Evolutionary conservation across 352 stramenopile species (phyloP), one percentile per base, ranked within the genome.

Genomic region (Pythium monospermum): DNA sequence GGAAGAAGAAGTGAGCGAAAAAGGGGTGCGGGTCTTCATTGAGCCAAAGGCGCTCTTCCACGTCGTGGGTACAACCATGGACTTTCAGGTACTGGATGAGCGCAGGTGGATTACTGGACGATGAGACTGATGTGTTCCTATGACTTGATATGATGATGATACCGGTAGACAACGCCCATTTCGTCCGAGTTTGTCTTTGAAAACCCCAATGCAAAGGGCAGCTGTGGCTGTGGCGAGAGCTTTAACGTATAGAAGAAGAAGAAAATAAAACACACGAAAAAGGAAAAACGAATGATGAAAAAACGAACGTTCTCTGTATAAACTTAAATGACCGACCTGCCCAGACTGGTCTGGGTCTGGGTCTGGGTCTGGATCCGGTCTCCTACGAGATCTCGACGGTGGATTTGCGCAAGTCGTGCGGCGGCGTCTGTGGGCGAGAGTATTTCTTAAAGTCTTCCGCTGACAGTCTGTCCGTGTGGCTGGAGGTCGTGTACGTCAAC

Each of bases 201-300:
- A 37, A 99, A 99, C 78, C 97, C 97, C n/a, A 99, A 99, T 73
- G 96, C 94, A 16, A 99, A 99, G 74, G 96, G 96, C 28, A 92
- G 96, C 69, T 99, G 97, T 74, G 97, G 97, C 7, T 99, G 97
- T 68, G 97, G 97, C 33, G 97, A 99, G 76, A 98, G 90, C 65
- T 99, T 99, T 68, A 99, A 99, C 68, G 95, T 99, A 35, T 98
- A 98, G 49, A 49, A 53, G 21, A 22, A 47, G 26, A n/a, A 30
- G 27, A 16, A 28, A 19, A 11, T 33, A 16, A 16, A 6, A 51
- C 28, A 51, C 31, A 39, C 12, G 31, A 28, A 45, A 11, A 32
- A 15, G 25, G 12, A 41, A 21, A 43, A 27, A 22, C 28, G 13
- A 12, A 19, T 45, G 22, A 32, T 45, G 7, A 58, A 59, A 31